Conservation (phyloP, 768 basidiomycete species). For the Lepiota brunneoincarnata region DNA sequence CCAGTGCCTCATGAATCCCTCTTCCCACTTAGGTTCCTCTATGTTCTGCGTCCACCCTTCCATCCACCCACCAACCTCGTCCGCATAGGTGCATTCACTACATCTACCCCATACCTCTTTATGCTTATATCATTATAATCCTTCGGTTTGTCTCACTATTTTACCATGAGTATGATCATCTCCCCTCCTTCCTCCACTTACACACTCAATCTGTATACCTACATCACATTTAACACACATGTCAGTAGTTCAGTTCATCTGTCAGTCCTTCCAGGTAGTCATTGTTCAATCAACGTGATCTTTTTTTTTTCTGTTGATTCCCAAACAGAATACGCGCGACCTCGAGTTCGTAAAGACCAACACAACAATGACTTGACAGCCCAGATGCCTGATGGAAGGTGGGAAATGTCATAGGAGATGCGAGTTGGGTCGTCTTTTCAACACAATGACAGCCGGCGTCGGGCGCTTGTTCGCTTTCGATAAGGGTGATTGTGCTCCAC, state of each 20-base stretch:
- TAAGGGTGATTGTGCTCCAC: no score
- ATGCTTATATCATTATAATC: slow-evolving; percentile 9
- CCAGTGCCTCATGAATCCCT: slow-evolving; percentile 28
- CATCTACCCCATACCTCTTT: neutral
- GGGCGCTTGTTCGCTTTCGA: no score
- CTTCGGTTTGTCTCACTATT: neutral
- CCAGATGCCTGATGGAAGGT: no score
- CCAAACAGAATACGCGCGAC: no score
- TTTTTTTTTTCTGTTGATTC: neutral
- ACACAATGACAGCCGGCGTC: no score
- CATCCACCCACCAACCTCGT: no score
- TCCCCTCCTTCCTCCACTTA: neutral
- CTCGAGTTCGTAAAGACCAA: no score
- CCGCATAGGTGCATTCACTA: neutral
- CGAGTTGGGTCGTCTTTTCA: no score
- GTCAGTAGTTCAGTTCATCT: neutral
- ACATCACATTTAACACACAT: neutral
- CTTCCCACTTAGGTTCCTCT: neutral
- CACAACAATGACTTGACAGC: no score
- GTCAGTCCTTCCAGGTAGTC: neutral
- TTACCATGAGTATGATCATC: neutral
- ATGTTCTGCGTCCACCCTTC: neutral
- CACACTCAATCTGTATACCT: slow-evolving; percentile 2
- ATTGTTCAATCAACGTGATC: neutral
- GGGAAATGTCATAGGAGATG: no score